Evolutionary conservation across 805 yeast genomes (phyloP), one percentile per base, ranked within the genome.

Genomic region (Cyberlindnera suaveolens): DNA sequence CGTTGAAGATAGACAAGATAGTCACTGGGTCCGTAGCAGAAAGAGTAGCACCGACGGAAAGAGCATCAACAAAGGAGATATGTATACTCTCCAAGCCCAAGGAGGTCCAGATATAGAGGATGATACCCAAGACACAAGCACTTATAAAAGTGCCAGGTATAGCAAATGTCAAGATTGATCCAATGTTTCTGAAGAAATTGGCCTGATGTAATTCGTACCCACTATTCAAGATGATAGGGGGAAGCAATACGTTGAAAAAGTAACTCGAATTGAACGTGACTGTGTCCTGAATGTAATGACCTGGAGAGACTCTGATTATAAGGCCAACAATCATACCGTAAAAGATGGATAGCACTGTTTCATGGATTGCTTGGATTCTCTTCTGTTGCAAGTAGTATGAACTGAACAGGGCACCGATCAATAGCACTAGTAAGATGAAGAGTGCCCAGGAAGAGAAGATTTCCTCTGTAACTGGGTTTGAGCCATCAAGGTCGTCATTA

Each of bases 21-120:
- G 99, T 93, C 27, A 93, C 97, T 1, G 99, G 99, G 63, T 93
- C 99, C 2, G 99, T 93, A 17, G 99, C 99, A 3, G 96, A 87
- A 36, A 93, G 74, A 0, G 99, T 91, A 3, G 99, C 99, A 19
- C 99, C 99, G 15, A 93, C 96, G 0, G 96, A 91, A 43, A 93
- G 71, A 0, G 98, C 96, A 63, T 91, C 97, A n/a, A 93, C 96
- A 66, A 91, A 89, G 40, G 96, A 91, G 43, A 93, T 78, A 49
- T 80, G 68, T 33, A 93, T 78, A 34, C 91, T 87, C 58, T 93
- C 99, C 17, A 95, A 65, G 1, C 99, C 98, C 54, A 93, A 62
- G 6, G 87, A 77, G 0, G 99, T 87, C 95, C 97, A 93, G 19
- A 90, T 69, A 60, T 78, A 93, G 41, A 93, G 63, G 31, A 93